Evolutionary conservation across 2,329 filamentous ascomycete genomes (phyloP).

Genomic region (Ambrosiella beaveri): DNA sequence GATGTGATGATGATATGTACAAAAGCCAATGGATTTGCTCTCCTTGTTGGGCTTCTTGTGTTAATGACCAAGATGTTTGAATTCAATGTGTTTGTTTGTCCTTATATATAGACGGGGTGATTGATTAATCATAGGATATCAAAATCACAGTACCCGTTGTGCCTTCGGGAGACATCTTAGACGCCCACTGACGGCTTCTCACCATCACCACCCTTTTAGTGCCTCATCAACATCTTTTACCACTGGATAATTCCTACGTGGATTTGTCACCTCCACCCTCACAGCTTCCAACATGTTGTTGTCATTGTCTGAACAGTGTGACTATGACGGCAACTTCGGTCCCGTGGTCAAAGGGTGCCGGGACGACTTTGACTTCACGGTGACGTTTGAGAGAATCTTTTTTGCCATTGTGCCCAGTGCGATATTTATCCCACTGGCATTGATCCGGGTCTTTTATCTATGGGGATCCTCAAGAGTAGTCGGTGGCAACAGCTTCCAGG

Average conservation of each 20-base stretch:
- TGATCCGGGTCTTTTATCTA: conserved; percentile 21
- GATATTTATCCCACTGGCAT: conserved; percentile 22
- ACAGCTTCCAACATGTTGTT: neutral
- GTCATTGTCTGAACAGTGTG: conserved; percentile 17
- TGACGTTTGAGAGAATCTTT: conserved; percentile 31
- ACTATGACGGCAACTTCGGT: conserved; percentile 23
- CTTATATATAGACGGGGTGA: neutral
- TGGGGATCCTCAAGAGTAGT: conserved; percentile 20
- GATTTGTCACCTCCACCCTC: neutral
- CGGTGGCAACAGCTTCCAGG: conserved; percentile 20
- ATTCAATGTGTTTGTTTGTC: neutral
- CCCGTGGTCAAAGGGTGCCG: conserved; percentile 29
- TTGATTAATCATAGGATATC: neutral
- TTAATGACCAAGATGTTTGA: too few relatives aligned
- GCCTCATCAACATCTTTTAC: neutral
- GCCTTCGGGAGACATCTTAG: too few relatives aligned
- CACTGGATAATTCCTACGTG: neutral
- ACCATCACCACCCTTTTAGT: neutral
- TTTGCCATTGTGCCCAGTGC: conserved; percentile 27
- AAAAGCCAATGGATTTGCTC: neutral
- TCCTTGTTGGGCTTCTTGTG: too few relatives aligned
- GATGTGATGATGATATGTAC: neutral
- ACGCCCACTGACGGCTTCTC: neutral
- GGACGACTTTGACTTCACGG: conserved; percentile 32
- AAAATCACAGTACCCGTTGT: too few relatives aligned